phyloP scores from a whole-genome alignment of 164 flowering plant genomes.

The Amborella trichopoda region DNA sequence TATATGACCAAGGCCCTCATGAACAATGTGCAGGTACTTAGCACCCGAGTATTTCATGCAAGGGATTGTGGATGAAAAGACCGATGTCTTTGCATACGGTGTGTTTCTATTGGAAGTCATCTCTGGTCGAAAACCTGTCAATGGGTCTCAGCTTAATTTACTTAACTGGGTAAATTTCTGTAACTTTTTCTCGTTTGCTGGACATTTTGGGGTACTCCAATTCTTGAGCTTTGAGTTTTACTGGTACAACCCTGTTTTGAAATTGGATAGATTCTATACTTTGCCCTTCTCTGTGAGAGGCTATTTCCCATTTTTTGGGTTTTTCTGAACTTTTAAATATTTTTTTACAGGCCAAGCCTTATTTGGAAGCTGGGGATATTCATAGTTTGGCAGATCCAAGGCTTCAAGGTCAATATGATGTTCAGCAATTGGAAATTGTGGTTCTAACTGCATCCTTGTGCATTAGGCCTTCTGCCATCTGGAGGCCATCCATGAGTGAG shows the following conservation, averaged over 20 bases:
- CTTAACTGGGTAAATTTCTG: conserved; percentile 64
- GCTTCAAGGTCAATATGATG: conserved; percentile 48
- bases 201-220: too few relatives aligned
- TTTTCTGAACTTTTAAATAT: neutral
- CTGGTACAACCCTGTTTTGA: too few relatives aligned
- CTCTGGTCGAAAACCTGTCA: conserved; percentile 77
- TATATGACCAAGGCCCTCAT: neutral
- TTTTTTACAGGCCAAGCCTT: conserved; percentile 54
- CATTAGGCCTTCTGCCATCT: conserved; percentile 58
- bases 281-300: too few relatives aligned
- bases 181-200: neutral
- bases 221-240: neutral
- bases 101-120: conserved; percentile 72
- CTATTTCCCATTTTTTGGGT: too few relatives aligned
- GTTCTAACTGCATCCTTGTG: conserved; percentile 78
- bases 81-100: conserved; percentile 93
- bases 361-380: conserved; percentile 36
- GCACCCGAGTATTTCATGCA: conserved; percentile 96
- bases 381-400: conserved; percentile 58
- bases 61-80: conserved; percentile 96
- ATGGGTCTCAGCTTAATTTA: conserved; percentile 74
- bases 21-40: conserved; percentile 40
- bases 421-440: conserved; percentile 35
- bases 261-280: too few relatives aligned
- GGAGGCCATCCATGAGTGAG: conserved; percentile 91